Conservation (phyloP, 495 filamentous ascomycete genomes). For the Barbatosphaeria neglecta region DNA sequence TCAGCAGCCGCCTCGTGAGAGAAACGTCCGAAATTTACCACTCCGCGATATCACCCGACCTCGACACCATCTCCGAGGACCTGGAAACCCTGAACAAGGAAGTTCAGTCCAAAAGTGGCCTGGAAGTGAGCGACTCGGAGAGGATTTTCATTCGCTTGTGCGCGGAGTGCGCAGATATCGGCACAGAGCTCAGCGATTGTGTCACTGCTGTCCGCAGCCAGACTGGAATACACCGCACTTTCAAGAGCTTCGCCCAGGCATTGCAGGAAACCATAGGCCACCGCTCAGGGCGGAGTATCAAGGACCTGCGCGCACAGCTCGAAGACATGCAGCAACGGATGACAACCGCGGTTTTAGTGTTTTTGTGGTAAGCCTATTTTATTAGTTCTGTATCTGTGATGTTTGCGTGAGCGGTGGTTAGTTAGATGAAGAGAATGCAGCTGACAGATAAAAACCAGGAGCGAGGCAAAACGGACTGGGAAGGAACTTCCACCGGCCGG, state of each 20-base stretch:
- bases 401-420: no score
- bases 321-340: background rate
- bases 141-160: background rate
- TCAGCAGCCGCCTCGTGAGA: constrained; percentile 1
- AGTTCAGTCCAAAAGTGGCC: background rate
- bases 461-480: background rate
- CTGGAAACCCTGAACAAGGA: background rate
- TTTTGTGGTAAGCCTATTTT: background rate
- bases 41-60: background rate
- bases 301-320: background rate
- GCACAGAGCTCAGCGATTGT: background rate
- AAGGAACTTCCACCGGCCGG: background rate
- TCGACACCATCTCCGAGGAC: background rate
- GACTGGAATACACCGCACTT: background rate
- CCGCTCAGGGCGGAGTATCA: background rate
- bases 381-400: no score
- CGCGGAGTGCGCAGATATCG: background rate
- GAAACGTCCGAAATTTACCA: background rate
- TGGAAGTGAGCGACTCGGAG: background rate
- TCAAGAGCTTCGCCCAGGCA: background rate
- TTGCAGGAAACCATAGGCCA: background rate
- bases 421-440: background rate
- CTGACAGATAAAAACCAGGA: background rate
- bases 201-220: background rate
- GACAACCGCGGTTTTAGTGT: background rate